Percentiles rank a stretch among this genome's conserved stretches.
These are phyloP conservation scores for Allomyces javanicus DNA, from an alignment of 192 early-diverging fungal genomes.

Conservation along the genomic window DNA sequence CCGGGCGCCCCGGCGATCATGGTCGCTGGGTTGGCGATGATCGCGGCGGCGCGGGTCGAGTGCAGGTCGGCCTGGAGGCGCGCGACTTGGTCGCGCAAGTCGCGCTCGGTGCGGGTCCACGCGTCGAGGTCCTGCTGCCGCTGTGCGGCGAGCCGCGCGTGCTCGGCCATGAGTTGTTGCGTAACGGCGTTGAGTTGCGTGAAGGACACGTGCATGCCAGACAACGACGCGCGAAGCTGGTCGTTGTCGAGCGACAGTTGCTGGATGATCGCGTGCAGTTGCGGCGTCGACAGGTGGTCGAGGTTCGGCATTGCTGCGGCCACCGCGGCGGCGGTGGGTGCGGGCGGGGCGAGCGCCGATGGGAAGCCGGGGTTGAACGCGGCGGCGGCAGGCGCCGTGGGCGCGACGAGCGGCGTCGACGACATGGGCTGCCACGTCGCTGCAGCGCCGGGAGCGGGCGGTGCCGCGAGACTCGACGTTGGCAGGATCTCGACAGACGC, in stretches of 20 bases:
- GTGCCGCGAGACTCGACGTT: neutral
- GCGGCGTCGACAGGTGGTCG: neutral
- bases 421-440: neutral
- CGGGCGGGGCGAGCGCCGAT: no score
- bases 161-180: neutral
- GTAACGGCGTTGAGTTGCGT: neutral
- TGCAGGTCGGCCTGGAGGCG: neutral
- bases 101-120: neutral
- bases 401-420: neutral
- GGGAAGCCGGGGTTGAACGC: neutral
- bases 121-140: neutral
- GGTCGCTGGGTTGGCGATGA: neutral
- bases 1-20: neutral
- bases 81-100: neutral
- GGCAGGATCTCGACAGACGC: neutral
- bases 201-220: neutral
- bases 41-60: neutral
- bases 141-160: neutral
- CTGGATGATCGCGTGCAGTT: neutral
- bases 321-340: neutral
- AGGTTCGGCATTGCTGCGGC: neutral
- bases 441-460: neutral
- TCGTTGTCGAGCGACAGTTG: neutral
- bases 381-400: neutral
- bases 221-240: neutral